Evolutionary conservation across 768 basidiomycete species (phyloP), one percentile per base, ranked within the genome.

Genomic region (Boletus coccyginus): DNA sequence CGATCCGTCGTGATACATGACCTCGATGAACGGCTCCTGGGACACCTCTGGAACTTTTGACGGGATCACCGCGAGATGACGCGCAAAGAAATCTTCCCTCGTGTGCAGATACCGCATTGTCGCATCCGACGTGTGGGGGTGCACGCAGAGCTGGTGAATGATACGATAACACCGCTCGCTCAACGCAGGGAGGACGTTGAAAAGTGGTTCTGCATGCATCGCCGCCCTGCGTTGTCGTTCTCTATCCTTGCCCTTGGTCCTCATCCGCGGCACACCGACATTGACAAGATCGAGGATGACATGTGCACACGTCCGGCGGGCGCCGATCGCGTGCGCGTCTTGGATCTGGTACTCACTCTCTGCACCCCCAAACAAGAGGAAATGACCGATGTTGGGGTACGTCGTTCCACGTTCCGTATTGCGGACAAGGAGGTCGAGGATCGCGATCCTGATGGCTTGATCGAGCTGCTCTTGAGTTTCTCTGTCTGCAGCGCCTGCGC

Each of bases 101-200:
- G 90, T 92, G 36, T 91, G 86, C 35, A 97, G 79, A 66, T 96
- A 97, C 0, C 92, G 84, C 73, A 90, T 87, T 6, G 85, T 86
- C 53, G 86, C 84, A 36, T 87, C 85, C 0, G 90, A 90, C 0
- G 94, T 96, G 40, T 83, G 79, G 10, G 88, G 81, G 64, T 98
- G 92, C n/a, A 86, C 80, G 73, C 92, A 96, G 1, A 98, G 81
- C 56, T 96, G 90, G 67, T 90, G 81, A 19, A 98, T 74, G 47
- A 97, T 79, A 36, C 82, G 83, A 66, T 95, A 94, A 65, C 86
- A 89, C 52, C 87, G 85, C 67, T 95, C 94, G 3, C 94, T 94
- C 29, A 97, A 75, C 3, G 79, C 80, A 0, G 95, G 96, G 35
- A 90, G 77, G 19, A 76, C 74, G 19, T 76, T 69, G 68, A 88